Base-by-base conservation (phyloP, 148 eudicot species). In the Vaccinium macrocarpon region DNA sequence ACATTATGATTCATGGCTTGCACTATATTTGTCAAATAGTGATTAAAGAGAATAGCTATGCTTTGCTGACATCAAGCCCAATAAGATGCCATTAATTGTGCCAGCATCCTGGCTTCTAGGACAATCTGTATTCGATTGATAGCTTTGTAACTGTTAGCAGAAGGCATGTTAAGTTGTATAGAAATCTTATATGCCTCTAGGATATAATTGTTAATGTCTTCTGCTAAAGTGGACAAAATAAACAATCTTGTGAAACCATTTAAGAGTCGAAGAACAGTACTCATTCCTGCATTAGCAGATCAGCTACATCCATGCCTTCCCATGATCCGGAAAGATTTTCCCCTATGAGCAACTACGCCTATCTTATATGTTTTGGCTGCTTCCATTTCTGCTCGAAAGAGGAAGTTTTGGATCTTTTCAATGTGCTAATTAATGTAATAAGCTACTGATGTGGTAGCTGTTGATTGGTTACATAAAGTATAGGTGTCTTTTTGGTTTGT, bases 321-420 rank as follows among this genome's bases (percentile, higher is more conserved):
- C 10, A 23, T 25, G 10, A 66, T 25, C 14, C 2, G 19, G 74
- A 70, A 8, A 66, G 15, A 66, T 66, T 23, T 66, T 5, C 25
- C 15, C 32, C 72, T 10, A 66, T 25, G 75, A 29, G 75, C 42
- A 15, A 70, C 42, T 70, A 70, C 18, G 5, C 49, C 3, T 0
- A 15, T 72, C 49, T 35, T 72, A 15, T 35, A 72, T 35, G 42
- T 72, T 72, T 72, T 15, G 76, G 76, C 48, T 4, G 6, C 48
- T 14, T 72, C 76, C 48, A 35, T 72, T 72, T 38, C 9, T 29
- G 76, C 9, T 72, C 76, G n/a, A 0, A 29, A 70, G 75, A 32
- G 42, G 18, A 70, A 70, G 76, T 21, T 72, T 72, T 72, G 76
- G n/a, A 72, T 72, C 76, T 72, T 72, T 21, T 35, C 50, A 72